Evolutionary conservation across 768 basidiomycete genomes (phyloP).

Genomic region (Russula ochroleuca): DNA sequence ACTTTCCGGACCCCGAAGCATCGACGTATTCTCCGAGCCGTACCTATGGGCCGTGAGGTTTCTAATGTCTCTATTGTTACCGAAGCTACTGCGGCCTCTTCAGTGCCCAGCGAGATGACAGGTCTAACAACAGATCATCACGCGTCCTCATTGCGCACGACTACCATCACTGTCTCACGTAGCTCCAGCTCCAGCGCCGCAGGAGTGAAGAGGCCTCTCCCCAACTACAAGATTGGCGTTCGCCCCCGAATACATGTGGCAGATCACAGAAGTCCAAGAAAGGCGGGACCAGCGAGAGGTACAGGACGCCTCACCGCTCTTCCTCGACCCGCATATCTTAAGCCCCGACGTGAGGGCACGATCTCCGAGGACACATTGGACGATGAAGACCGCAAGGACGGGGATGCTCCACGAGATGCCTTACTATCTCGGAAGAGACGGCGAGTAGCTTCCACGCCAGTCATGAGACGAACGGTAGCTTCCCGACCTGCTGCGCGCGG

Average conservation of each 20-base stretch:
- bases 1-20: conserved; percentile 62
- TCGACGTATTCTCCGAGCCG: conserved; percentile 28
- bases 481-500: conserved; percentile 12
- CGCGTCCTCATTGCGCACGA: conserved; percentile 33
- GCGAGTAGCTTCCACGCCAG: conserved; percentile 9
- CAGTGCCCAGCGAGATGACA: conserved; percentile 29
- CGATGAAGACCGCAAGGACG: conserved; percentile 18
- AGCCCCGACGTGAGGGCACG: conserved; percentile 11
- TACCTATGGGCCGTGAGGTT: conserved; percentile 25
- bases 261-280: conserved; percentile 16
- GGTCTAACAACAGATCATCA: conserved; percentile 34
- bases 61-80: conserved; percentile 26
- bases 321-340: conserved; percentile 14
- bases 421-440: conserved; percentile 22
- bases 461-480: background rate
- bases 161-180: conserved; percentile 31
- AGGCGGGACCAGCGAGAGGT: conserved; percentile 2
- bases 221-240: conserved; percentile 17
- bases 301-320: conserved; percentile 11
- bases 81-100: conserved; percentile 28
- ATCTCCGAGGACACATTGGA: conserved; percentile 26
- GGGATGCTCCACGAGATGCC: background rate
- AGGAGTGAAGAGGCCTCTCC: conserved; percentile 32
- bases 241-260: conserved; percentile 14
- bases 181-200: conserved; percentile 28